These are phyloP conservation scores for Xylaria multiplex DNA, from an alignment of 2,329 filamentous ascomycete genomes.

Conservation along the genomic window DNA sequence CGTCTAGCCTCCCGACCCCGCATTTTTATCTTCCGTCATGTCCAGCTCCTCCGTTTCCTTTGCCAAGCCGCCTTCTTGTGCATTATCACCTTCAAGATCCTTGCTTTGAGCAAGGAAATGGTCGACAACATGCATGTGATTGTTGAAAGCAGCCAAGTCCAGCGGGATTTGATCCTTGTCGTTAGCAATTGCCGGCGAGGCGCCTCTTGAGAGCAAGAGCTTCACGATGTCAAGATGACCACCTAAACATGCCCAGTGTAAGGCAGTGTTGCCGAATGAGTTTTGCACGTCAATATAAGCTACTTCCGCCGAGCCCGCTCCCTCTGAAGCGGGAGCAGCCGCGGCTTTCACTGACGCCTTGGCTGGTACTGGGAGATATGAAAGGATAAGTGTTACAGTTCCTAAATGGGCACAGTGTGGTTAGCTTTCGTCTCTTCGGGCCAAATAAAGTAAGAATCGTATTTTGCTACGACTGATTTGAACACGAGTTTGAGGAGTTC, in stretches of 20 bases:
- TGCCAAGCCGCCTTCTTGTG: conserved; percentile 55
- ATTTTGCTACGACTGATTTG: background rate
- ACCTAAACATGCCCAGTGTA: conserved; percentile 94
- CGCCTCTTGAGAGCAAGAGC: conserved; percentile 77
- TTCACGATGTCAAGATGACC: conserved; percentile 86
- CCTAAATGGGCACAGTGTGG: conserved; percentile 42
- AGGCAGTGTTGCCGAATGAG: conserved; percentile 83
- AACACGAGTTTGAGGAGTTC: background rate
- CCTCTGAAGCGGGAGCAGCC: conserved; percentile 20
- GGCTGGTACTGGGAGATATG: conserved; percentile 36
- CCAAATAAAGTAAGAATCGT: background rate
- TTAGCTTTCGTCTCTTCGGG: conserved; percentile 22
- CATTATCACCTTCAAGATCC: conserved; percentile 60
- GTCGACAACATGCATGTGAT: conserved; percentile 72
- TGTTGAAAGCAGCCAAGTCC: conserved; percentile 76
- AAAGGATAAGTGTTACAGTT: conserved; percentile 53
- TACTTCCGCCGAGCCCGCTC: conserved; percentile 49
- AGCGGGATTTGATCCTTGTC: conserved; percentile 83
- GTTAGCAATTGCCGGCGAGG: conserved; percentile 81
- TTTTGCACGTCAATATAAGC: conserved; percentile 76
- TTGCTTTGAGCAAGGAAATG: conserved; percentile 64
- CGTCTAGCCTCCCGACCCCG: conserved; percentile 24
- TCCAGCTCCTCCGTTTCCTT: conserved; percentile 49
- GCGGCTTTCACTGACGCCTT: conserved; percentile 25
- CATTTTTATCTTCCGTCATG: conserved; percentile 37